Evolutionary conservation across 1,139 yeast genomes (phyloP), one percentile per base, ranked within the genome.

Genomic region (Candida sojae): DNA sequence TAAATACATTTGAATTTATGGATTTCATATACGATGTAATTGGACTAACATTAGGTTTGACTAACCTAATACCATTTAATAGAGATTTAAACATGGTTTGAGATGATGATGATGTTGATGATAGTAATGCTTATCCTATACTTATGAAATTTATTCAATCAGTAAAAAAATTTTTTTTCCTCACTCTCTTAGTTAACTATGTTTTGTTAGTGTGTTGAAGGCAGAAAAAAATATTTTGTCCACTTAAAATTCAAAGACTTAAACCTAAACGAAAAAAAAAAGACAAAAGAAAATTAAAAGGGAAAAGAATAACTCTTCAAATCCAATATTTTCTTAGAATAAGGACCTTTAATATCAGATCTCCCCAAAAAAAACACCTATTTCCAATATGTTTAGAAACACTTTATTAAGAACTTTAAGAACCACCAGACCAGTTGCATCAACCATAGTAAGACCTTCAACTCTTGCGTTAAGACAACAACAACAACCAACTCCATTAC

Each of bases 311-410:
- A 26, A 34, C 10, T 23, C n/a, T n/a, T 21, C 7, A 12, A 12
- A 36, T 11, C 36, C 33, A 30, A 17, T 21, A 17, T 12, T 9
- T 12, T 13, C 21, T 10, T 13, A n/a, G 23, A n/a, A 34, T 7
- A 38, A 43, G 21, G 23, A 30, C 10, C 29, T 28, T n/a, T 25
- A 11, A 10, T 21, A 33, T 11, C 17, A 28, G 12, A 28, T 57
- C 31, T 2, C 21, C 3, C 3, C 2, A 17, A 17, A 17, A 2
- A 2, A 2, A 17, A 17, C 21, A 17, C 21, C 21, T 17, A 17
- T 17, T 17, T 17, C 42, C 21, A 39, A 3, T 44, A 39, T 73
- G 79, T 72, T 71, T 53, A 73, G 78, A 60, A 51, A 62, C 29
- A 42, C 45, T 45, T 55, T 70, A 46, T 49, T 63, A 39, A 70